Evolutionary conservation across 176 grass and related monocot species (phyloP).

Genomic region (Oryza coarctata): DNA sequence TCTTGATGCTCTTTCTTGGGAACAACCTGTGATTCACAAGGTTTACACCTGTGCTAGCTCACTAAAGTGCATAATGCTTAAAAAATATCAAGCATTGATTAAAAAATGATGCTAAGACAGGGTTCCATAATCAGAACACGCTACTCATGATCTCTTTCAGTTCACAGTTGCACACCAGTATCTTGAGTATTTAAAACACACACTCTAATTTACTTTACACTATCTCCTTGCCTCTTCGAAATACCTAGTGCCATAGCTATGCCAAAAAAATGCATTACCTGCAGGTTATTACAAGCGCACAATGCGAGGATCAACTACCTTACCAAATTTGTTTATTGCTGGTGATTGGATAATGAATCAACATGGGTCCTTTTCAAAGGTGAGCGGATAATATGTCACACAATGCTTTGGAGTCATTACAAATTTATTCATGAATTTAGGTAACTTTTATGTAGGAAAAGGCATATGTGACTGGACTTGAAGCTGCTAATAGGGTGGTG

Average conservation of each 20-base stretch:
- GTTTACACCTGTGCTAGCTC: neutral
- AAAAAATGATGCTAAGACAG: neutral
- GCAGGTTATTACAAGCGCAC: constrained; percentile 80
- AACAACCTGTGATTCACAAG: neutral
- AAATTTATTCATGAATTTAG: constrained; percentile 23
- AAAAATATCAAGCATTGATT: neutral
- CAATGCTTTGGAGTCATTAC: constrained; percentile 3
- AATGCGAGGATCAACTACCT: constrained; percentile 61
- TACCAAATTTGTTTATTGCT: constrained; percentile 84
- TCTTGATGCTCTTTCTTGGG: neutral
- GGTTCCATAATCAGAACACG: constrained; percentile 26
- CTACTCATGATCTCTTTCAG: neutral
- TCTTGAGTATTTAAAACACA: neutral
- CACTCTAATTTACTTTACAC: neutral
- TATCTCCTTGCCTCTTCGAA: constrained; percentile 8
- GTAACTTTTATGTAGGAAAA: constrained; percentile 67
- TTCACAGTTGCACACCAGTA: neutral
- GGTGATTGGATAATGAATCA: constrained; percentile 90
- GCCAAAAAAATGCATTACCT: constrained; percentile 13
- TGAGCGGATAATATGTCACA: constrained; percentile 25
- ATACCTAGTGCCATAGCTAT: constrained; percentile 6
- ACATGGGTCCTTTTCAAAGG: constrained; percentile 91
- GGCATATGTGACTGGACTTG: constrained; percentile 83
- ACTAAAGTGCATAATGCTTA: constrained; percentile 2
- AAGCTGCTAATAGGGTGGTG: constrained; percentile 79